Evolutionary conservation across 306 rosid species (phyloP).

Genomic region (Dryas alaskensis): DNA sequence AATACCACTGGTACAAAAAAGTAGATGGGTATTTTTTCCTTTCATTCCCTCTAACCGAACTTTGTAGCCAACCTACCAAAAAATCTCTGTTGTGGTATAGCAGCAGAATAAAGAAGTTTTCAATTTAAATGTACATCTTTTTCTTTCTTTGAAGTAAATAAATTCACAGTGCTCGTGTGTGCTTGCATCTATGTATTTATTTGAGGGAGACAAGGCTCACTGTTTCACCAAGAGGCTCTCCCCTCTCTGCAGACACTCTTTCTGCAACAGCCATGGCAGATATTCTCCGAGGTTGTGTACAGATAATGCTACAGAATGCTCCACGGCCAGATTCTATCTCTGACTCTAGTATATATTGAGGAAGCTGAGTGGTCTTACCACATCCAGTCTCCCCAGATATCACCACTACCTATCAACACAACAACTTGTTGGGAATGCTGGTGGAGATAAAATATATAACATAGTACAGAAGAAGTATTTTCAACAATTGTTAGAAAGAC

Average conservation of each 20-base stretch:
- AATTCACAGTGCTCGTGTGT: not conserved
- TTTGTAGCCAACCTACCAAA: constrained; percentile 69
- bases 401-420: constrained; percentile 41
- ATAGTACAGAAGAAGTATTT: not conserved
- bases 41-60: constrained; percentile 61
- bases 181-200: constrained; percentile 20
- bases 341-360: constrained; percentile 55
- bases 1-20: constrained; percentile 60
- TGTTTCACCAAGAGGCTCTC: constrained; percentile 58
- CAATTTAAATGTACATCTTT: constrained; percentile 34
- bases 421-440: constrained; percentile 6
- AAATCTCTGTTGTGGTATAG: constrained; percentile 70
- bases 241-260: constrained; percentile 58
- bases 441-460: constrained; percentile 1
- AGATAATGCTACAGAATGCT: constrained; percentile 56
- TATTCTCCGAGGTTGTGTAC: constrained; percentile 59
- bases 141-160: constrained; percentile 17
- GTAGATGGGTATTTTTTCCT: constrained; percentile 60
- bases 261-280: constrained; percentile 61
- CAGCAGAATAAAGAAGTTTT: constrained; percentile 52
- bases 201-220: constrained; percentile 37
- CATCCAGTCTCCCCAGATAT: constrained; percentile 69
- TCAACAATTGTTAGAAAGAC: not conserved
- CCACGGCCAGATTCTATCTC: constrained; percentile 65
- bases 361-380: constrained; percentile 65